These are phyloP conservation scores for Aspergillus indologenus DNA, from an alignment of 495 filamentous ascomycete genomes.

Conservation along the genomic window DNA sequence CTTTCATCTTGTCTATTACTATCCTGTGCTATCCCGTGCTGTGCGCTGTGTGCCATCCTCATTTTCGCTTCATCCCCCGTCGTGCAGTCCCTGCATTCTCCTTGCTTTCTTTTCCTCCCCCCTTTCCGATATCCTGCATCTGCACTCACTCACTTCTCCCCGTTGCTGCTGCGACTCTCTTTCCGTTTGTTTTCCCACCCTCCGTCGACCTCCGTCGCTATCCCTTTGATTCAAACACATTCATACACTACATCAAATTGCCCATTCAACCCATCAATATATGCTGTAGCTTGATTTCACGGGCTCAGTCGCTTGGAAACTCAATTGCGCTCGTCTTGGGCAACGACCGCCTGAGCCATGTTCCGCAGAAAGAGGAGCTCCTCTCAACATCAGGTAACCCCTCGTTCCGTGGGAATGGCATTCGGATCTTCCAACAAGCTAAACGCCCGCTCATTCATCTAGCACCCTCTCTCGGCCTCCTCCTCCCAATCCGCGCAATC, in stretches of 20 bases:
- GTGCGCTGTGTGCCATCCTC: neutral
- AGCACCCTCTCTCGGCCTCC: conserved; percentile 56
- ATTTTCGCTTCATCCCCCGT: conserved; percentile 4
- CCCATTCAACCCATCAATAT: neutral
- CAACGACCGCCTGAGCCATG: conserved; percentile 35
- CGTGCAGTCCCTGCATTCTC: neutral
- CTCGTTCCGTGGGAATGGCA: neutral
- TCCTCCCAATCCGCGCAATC: conserved; percentile 66
- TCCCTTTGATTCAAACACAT: neutral
- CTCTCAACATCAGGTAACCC: conserved; percentile 51
- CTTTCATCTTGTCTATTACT: neutral
- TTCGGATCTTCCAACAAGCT: neutral
- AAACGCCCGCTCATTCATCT: conserved; percentile 3
- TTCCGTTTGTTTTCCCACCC: neutral
- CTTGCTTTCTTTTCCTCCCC: conserved; percentile 2
- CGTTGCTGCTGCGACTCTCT: neutral
- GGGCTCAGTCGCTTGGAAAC: neutral
- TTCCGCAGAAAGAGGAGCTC: conserved; percentile 53
- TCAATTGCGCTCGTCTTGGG: conserved; percentile 10
- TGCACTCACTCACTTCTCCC: neutral
- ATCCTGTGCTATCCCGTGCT: too few species aligned
- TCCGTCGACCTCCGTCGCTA: neutral
- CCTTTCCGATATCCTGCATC: neutral
- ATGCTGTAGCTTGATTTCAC: neutral
- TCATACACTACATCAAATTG: neutral